Percentiles rank a stretch among this genome's conserved stretches.
Conservation (phyloP, 164 flowering plant genomes). For the Berberis thunbergii region DNA sequence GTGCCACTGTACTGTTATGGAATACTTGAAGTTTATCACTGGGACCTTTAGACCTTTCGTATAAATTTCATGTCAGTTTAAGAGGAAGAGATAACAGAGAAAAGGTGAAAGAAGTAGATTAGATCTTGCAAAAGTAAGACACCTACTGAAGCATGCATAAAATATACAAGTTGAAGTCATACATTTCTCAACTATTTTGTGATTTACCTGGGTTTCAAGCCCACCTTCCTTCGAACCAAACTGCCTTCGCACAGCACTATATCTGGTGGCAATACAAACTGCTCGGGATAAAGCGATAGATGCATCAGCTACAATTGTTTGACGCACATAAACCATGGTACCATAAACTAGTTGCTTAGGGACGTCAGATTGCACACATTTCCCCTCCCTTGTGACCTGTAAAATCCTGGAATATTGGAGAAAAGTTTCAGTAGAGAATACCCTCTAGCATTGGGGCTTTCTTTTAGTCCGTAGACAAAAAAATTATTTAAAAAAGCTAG, state of each 20-base stretch:
- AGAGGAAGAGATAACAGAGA: no score
- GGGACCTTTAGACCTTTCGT: no score
- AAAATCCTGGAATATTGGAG: constrained; percentile 44
- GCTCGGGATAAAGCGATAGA: constrained; percentile 84
- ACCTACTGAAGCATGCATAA: neutral
- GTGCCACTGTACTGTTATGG: no score
- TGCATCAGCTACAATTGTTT: constrained; percentile 83
- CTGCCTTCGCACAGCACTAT: constrained; percentile 94
- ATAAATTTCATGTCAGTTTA: no score
- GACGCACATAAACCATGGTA: constrained; percentile 93
- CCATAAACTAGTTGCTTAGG: constrained; percentile 91
- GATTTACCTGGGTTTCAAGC: constrained; percentile 79
- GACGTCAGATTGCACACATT: constrained; percentile 61
- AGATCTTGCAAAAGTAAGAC: no score
- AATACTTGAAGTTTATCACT: no score
- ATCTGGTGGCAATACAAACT: constrained; percentile 90
- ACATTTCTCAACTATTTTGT: neutral
- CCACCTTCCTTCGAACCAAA: constrained; percentile 92
- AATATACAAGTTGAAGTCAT: neutral
- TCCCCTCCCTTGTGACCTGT: constrained; percentile 90
- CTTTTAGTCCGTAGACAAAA: no score
- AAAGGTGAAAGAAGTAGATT: no score
- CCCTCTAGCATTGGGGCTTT: neutral
- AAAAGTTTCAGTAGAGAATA: constrained; percentile 1
- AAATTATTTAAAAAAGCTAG: no score